Evolutionary conservation across 345 rosid genomes (phyloP).

Genomic region (Boechera retrofracta): DNA sequence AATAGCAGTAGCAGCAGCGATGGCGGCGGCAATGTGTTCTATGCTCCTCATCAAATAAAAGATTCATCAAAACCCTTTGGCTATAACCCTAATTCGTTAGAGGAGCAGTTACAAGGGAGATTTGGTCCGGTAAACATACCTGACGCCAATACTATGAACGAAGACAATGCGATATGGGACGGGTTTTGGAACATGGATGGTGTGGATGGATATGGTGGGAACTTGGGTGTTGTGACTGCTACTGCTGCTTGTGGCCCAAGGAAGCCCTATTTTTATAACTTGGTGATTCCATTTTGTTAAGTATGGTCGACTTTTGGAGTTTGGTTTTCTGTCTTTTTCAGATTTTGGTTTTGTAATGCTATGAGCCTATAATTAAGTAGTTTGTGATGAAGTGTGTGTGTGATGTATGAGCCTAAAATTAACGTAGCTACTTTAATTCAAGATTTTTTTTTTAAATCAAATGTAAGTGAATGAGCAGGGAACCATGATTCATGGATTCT

Average conservation of each 20-base stretch:
- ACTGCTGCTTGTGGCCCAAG: slow-evolving; percentile 40
- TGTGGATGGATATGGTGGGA: slow-evolving; percentile 49
- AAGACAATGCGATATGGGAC: slow-evolving; percentile 64
- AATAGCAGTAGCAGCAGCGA: slow-evolving; percentile 22
- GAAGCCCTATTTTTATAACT: slow-evolving; percentile 49
- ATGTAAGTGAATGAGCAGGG: not conserved
- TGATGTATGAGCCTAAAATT: not conserved
- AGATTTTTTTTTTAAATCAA: not conserved
- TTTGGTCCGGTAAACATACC: slow-evolving; percentile 12
- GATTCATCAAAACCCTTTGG: slow-evolving; percentile 41
- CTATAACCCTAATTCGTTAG: slow-evolving; percentile 35
- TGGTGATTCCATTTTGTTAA: slow-evolving; percentile 56
- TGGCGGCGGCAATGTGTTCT: slow-evolving; percentile 20
- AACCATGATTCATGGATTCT: not conserved
- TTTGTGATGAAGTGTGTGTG: not conserved
- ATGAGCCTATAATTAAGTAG: not conserved
- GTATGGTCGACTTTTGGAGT: not conserved
- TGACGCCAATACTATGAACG: slow-evolving; percentile 29
- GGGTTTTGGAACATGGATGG: slow-evolving; percentile 65
- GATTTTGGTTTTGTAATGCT: slow-evolving; percentile 5
- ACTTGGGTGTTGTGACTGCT: slow-evolving; percentile 35
- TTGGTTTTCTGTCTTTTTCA: not conserved
- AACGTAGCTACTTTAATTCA: not conserved
- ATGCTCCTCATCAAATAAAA: slow-evolving; percentile 44
- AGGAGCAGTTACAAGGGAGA: slow-evolving; percentile 44